A percentile compares a stretch with the other conserved stretches of the same genome.
phyloP scores from a whole-genome alignment of 2,329 filamentous ascomycete genomes.

The Penicillium janthinellum region DNA sequence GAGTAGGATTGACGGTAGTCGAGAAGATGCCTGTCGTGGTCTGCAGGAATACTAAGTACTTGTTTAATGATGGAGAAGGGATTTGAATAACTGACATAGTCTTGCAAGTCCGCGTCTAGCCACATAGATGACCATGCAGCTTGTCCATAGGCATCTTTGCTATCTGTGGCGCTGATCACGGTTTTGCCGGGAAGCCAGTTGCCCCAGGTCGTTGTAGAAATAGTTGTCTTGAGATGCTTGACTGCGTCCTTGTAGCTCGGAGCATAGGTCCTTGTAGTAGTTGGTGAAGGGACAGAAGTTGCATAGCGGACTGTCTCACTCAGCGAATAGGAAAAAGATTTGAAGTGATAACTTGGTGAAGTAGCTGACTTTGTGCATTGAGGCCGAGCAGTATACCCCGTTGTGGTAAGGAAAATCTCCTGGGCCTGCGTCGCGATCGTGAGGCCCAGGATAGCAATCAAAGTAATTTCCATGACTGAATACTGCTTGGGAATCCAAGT shows the following conservation, averaged over 20 bases:
- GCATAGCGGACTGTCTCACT: conserved; percentile 35
- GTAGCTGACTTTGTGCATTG: conserved; percentile 28
- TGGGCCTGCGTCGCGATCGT: conserved; percentile 18
- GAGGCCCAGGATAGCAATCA: conserved; percentile 6
- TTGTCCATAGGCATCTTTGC: conserved; percentile 36
- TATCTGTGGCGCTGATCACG: conserved; percentile 30
- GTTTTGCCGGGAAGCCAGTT: conserved; percentile 38
- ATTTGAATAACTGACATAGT: conserved; percentile 28
- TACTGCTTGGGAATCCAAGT: background rate
- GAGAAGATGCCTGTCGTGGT: conserved; percentile 44
- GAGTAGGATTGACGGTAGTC: conserved; percentile 58
- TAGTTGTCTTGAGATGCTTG: conserved; percentile 24
- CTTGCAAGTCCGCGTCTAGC: conserved; percentile 31
- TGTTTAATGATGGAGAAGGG: background rate
- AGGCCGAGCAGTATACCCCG: conserved; percentile 26
- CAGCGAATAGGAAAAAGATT: conserved; percentile 32
- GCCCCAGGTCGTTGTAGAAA: conserved; percentile 37
- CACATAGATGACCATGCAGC: conserved; percentile 42
- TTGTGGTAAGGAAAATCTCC: conserved; percentile 32
- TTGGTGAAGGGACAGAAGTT: conserved; percentile 35
- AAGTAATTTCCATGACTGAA: conserved; percentile 3
- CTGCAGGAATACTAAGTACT: conserved; percentile 5
- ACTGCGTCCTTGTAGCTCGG: conserved; percentile 29
- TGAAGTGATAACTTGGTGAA: conserved; percentile 28
- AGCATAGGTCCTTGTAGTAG: conserved; percentile 33